These are phyloP conservation scores for Grosmannia clavigera DNA, from an alignment of 2,329 filamentous ascomycete species.

Conservation along the genomic window DNA sequence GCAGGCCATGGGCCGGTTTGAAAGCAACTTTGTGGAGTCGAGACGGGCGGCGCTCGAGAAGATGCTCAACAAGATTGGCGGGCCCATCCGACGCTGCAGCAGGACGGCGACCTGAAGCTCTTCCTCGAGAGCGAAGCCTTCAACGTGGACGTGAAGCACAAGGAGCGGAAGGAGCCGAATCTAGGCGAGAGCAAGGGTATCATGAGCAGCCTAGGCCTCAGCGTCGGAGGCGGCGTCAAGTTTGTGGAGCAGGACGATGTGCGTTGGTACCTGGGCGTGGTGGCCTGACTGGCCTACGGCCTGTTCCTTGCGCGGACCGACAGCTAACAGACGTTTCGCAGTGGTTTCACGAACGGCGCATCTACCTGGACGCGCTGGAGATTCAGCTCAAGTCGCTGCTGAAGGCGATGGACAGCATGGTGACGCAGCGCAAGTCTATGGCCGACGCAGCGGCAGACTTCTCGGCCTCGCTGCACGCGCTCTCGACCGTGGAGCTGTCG, in stretches of 20 bases:
- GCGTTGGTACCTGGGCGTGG: constrained; percentile 22
- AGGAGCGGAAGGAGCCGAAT: constrained; percentile 79
- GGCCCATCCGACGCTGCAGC: constrained; percentile 80
- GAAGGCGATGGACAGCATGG: constrained; percentile 89
- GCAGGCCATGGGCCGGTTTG: constrained; percentile 91
- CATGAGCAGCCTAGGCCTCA: constrained; percentile 72
- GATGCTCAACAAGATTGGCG: constrained; percentile 96
- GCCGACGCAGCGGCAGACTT: constrained; percentile 91
- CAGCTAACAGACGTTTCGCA: constrained; percentile 20
- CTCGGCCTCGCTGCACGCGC: constrained; percentile 78
- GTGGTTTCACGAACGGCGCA: constrained; percentile 96
- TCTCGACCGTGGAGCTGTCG: constrained; percentile 86
- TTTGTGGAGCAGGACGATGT: constrained; percentile 97
- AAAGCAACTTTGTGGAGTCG: constrained; percentile 92
- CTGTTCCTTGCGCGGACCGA: background rate
- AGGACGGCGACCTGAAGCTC: constrained; percentile 87
- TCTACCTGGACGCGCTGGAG: constrained; percentile 90
- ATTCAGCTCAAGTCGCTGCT: constrained; percentile 80
- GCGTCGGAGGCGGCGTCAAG: constrained; percentile 70
- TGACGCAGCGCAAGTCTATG: constrained; percentile 82
- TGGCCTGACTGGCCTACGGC: too few species aligned
- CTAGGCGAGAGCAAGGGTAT: constrained; percentile 87
- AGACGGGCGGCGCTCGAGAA: constrained; percentile 83
- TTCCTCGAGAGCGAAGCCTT: constrained; percentile 95
- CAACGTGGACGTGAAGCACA: constrained; percentile 94